These are phyloP conservation scores for Lunularia cruciata DNA, from an alignment of 225 moss, liverwort and hornwort species.

Conservation along the genomic window DNA sequence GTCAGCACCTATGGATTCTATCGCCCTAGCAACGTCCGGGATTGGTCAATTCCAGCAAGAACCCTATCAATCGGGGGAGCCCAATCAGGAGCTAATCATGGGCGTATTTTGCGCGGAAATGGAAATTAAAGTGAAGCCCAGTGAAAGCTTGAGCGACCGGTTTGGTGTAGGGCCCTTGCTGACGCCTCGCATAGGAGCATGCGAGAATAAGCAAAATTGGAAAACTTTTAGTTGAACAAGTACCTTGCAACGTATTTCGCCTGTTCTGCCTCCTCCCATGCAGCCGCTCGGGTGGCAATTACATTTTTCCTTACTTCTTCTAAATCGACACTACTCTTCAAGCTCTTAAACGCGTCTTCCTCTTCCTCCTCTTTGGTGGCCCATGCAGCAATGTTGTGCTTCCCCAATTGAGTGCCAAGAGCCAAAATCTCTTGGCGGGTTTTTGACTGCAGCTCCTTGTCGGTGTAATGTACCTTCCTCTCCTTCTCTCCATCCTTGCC, in stretches of 20 bases:
- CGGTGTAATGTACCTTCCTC: constrained; percentile 43
- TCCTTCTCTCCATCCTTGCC: constrained; percentile 23
- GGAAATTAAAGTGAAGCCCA: too few relatives aligned
- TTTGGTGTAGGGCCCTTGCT: too few relatives aligned
- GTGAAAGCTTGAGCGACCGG: too few relatives aligned
- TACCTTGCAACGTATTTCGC: constrained; percentile 89
- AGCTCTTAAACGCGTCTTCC: constrained; percentile 31
- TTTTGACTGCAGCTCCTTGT: constrained; percentile 71
- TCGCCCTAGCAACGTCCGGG: too few relatives aligned
- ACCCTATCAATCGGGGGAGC: too few relatives aligned
- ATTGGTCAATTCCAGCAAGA: too few relatives aligned
- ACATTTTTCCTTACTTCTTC: constrained; percentile 57
- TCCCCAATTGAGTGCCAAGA: constrained; percentile 80
- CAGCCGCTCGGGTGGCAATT: constrained; percentile 67
- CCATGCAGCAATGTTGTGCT: constrained; percentile 87
- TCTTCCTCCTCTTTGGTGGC: constrained; percentile 62
- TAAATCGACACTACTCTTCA: constrained; percentile 43
- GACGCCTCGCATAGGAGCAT: too few relatives aligned
- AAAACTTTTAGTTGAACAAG: neutral
- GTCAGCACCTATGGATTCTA: constrained; percentile 5
- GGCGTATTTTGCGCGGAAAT: too few relatives aligned
- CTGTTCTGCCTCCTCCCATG: constrained; percentile 97
- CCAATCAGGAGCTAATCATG: too few relatives aligned
- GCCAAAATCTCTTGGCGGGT: constrained; percentile 85
- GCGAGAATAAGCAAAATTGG: too few relatives aligned